A percentile compares a stretch with the other conserved stretches of the same genome.
Evolutionary conservation across 495 filamentous ascomycete genomes (phyloP).

Genomic region (Cairneyella variabilis): DNA sequence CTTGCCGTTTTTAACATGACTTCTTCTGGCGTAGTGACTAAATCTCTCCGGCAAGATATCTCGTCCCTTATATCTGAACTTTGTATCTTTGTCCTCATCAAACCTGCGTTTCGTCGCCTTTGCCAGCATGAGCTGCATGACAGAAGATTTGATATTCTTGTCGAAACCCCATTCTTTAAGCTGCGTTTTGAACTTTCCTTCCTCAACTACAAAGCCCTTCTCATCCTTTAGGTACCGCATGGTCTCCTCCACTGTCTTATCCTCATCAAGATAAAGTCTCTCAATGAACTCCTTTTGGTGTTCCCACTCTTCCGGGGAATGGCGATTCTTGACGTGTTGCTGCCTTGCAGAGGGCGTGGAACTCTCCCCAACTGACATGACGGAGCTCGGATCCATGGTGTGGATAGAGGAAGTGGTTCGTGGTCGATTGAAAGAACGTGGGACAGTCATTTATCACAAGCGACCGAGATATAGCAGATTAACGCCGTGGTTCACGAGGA

Average conservation of each 20-base stretch:
- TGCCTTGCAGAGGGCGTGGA: background rate
- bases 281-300: background rate
- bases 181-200: slow-evolving; percentile 7
- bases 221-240: slow-evolving; percentile 4
- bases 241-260: slow-evolving; percentile 1
- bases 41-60: background rate
- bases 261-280: slow-evolving; percentile 4
- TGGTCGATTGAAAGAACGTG: background rate
- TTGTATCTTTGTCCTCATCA: slow-evolving; percentile 5
- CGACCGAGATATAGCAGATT: background rate
- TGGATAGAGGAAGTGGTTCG: background rate
- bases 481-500: background rate
- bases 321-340: background rate
- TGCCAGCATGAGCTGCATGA: background rate
- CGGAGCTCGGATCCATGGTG: background rate
- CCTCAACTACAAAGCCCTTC: background rate
- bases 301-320: slow-evolving; percentile 2
- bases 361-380: background rate
- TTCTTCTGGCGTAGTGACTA: background rate
- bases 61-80: background rate
- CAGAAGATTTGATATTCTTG: slow-evolving; percentile 2
- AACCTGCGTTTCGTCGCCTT: slow-evolving; percentile 1
- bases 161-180: slow-evolving; percentile 12
- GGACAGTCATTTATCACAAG: background rate
- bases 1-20: slow-evolving; percentile 2